Evolutionary conservation across 257 asterid species (phyloP), one percentile per base, ranked within the genome.

Genomic region (Gentiana straminea): DNA sequence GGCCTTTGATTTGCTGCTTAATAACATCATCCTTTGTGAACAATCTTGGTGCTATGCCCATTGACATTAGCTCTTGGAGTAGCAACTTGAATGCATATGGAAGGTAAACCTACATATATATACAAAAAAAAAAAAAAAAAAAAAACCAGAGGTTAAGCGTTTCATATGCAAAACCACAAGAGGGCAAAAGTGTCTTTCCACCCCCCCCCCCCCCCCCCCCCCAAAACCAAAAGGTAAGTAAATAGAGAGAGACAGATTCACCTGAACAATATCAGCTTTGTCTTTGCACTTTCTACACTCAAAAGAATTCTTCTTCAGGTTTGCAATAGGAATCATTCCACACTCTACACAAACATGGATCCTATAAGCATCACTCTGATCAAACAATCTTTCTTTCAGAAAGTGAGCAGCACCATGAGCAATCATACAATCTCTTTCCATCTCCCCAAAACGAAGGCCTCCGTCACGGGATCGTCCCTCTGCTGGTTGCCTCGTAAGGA

Each of bases 1-100:
- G 82, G 57, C 64, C 82, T 68, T 79, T 85, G 52, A 70, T 54
- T 61, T 67, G 78, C 49, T 81, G 81, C n/a, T 84, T 79, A 39
- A 24, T 24, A 24, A 24, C 24, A 24, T 24, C 24, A 24, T 39
- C 45, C 45, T 39, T 39, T 39, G 8, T 39, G 45, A 39, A 8
- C 45, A 39, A 4, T 39, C 45, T 39, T 39, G 45, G 45, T 39
- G 45, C 45, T 39, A 39, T 39, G 45, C 7, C 45, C 45, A 39
- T 39, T 39, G 45, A 5, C 69, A 64, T 57, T 4, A 64, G 63
- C 52, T 64, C 69, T 64, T 64, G 69, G 8, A 64, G 7, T n/a
- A 64, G 57, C 10, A 64, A 57, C 58, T 64, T 64, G n/a, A 63
- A 64, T 1, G 63, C 69, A 13, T 64, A 64, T 39, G 69, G 69